phyloP scores from a whole-genome alignment of 345 rosid genomes.

The Brassica nigra region DNA sequence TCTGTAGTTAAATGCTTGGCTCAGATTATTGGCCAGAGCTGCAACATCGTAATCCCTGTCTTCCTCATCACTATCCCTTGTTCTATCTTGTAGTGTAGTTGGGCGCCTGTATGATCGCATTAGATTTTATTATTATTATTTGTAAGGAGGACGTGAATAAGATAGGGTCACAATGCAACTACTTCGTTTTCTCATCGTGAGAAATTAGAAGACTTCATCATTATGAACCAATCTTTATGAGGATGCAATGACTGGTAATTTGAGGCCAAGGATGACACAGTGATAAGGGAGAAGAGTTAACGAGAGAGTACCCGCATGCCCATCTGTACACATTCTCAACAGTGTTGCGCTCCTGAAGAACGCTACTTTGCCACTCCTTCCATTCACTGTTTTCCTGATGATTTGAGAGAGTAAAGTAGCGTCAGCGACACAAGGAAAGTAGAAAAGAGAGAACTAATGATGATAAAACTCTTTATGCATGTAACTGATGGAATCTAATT shows the following conservation, averaged over 20 bases:
- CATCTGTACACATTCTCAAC: constrained; percentile 92
- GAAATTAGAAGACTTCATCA: neutral
- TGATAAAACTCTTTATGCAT: neutral
- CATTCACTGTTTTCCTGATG: constrained; percentile 77
- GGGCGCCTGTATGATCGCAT: constrained; percentile 71
- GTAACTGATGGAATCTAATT: neutral
- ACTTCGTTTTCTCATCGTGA: constrained; percentile 3
- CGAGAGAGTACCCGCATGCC: constrained; percentile 80
- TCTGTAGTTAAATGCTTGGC: constrained; percentile 88
- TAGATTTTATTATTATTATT: constrained; percentile 18
- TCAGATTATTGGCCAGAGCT: constrained; percentile 87
- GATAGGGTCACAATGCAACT: constrained; percentile 7
- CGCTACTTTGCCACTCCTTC: constrained; percentile 75
- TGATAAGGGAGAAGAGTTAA: constrained; percentile 19
- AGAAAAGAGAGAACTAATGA: constrained; percentile 6
- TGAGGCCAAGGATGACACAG: constrained; percentile 3
- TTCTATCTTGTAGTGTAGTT: constrained; percentile 86
- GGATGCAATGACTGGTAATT: neutral
- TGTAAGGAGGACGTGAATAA: neutral
- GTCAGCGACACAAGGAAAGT: constrained; percentile 12
- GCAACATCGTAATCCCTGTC: constrained; percentile 94
- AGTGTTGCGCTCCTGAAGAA: constrained; percentile 80
- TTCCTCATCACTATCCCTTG: constrained; percentile 91
- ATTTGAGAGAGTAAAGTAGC: constrained; percentile 25
- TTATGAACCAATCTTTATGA: neutral